These are phyloP conservation scores for Plenodomus biglobosus DNA, from an alignment of 2,329 filamentous ascomycete genomes.

Conservation along the genomic window DNA sequence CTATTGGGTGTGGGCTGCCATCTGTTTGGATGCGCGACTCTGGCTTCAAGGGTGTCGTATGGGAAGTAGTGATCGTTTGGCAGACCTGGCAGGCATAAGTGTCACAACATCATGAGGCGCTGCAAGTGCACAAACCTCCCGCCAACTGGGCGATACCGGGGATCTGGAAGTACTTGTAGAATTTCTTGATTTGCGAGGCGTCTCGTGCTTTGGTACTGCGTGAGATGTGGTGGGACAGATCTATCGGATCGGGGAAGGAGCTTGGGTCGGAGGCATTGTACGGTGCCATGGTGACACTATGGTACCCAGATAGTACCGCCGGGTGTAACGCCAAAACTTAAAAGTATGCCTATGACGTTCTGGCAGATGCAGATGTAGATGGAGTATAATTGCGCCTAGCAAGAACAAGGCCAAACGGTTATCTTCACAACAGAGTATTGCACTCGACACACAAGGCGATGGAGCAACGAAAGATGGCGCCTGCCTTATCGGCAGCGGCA, in stretches of 20 bases:
- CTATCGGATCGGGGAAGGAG: slow-evolving; percentile 58
- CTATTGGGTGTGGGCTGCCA: slow-evolving; percentile 71
- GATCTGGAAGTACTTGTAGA: slow-evolving; percentile 80
- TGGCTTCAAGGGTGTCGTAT: slow-evolving; percentile 85
- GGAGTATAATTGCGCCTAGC: too few species aligned
- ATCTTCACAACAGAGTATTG: too few species aligned
- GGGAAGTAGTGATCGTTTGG: slow-evolving; percentile 83
- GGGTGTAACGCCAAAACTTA: too few species aligned
- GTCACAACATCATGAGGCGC: background rate
- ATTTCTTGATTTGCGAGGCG: slow-evolving; percentile 71
- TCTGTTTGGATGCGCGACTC: slow-evolving; percentile 71
- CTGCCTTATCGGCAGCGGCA: background rate
- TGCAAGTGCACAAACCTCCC: slow-evolving; percentile 49
- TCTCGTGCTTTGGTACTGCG: slow-evolving; percentile 65
- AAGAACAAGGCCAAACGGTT: background rate
- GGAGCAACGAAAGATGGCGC: slow-evolving; percentile 7
- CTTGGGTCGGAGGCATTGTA: slow-evolving; percentile 24
- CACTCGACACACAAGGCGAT: too few species aligned
- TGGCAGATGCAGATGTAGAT: too few species aligned
- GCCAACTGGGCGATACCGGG: slow-evolving; percentile 64
- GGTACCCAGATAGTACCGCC: too few species aligned
- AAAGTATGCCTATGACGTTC: too few species aligned
- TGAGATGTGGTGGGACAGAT: slow-evolving; percentile 80
- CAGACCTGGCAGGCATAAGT: slow-evolving; percentile 59
- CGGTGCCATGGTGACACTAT: slow-evolving; percentile 27